Conservation (phyloP, 2,329 filamentous ascomycete genomes). For the Coniochaeta sp. region DNA sequence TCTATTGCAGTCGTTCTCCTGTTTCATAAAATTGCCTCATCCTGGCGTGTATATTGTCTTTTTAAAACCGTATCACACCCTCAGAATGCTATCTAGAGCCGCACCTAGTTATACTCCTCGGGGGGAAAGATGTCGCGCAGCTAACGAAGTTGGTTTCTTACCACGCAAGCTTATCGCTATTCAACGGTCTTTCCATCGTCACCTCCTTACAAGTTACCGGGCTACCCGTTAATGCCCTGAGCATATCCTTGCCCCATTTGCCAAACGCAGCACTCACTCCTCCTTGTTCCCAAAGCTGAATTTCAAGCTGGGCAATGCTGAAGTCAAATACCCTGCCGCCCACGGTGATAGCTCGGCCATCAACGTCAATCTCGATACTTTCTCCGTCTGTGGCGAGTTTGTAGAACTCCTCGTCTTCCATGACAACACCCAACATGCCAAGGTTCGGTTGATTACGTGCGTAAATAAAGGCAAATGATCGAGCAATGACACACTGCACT, state of each 20-base stretch:
- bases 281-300: constrained; percentile 24
- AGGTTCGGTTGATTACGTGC: constrained; percentile 35
- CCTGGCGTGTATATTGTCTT: no score
- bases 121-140: no score
- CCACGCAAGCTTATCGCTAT: no score
- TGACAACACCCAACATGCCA: constrained; percentile 33
- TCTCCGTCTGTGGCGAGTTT: constrained; percentile 23
- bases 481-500: constrained; percentile 33
- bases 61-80: no score
- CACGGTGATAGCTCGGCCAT: constrained; percentile 5
- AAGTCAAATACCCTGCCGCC: constrained; percentile 22
- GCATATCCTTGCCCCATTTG: constrained; percentile 26
- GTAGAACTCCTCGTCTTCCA: constrained; percentile 30
- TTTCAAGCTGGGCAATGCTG: constrained; percentile 29
- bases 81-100: no score
- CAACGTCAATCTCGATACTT: constrained; percentile 27
- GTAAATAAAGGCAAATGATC: constrained; percentile 38
- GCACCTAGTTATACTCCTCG: no score
- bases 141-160: no score
- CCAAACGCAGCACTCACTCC: constrained; percentile 30
- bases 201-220: no score
- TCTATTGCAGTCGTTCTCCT: no score
- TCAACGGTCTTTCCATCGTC: no score
- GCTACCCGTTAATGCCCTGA: constrained; percentile 14
- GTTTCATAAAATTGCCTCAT: no score